phyloP scores from a whole-genome alignment of 331 rosid genomes.

The Phaseolus coccineus region DNA sequence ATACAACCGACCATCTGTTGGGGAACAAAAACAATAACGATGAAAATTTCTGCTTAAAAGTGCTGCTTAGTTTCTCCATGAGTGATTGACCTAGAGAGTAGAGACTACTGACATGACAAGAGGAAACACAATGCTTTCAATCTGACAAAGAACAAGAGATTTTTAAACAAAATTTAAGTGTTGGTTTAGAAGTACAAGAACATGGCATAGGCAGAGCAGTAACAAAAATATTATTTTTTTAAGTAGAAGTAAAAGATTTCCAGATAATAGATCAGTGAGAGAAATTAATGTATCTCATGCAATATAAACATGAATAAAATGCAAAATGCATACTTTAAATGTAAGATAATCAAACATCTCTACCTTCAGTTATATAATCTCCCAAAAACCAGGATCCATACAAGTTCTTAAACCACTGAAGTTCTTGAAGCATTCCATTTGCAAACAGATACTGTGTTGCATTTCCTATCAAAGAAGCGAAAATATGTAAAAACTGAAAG shows the following conservation, averaged over 20 bases:
- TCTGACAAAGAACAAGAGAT: neutral
- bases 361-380: constrained; percentile 81
- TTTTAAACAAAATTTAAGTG: neutral
- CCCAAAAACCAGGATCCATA: constrained; percentile 96
- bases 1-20: constrained; percentile 80
- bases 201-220: neutral
- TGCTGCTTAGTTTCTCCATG: constrained; percentile 13
- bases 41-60: neutral
- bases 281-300: constrained; percentile 7
- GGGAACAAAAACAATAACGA: constrained; percentile 28
- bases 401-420: constrained; percentile 90
- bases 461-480: constrained; percentile 61
- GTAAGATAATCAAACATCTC: constrained; percentile 30
- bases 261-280: neutral
- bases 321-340: constrained; percentile 22
- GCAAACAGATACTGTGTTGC: constrained; percentile 66
- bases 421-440: constrained; percentile 78
- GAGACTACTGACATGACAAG: constrained; percentile 18
- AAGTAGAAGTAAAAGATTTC: constrained; percentile 21
- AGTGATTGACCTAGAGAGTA: constrained; percentile 7
- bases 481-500: constrained; percentile 26
- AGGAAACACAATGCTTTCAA: constrained; percentile 26
- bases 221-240: neutral
- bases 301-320: constrained; percentile 4
- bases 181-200: constrained; percentile 30